phyloP scores from a whole-genome alignment of 306 rosid species.

The Prunus dulcis region DNA sequence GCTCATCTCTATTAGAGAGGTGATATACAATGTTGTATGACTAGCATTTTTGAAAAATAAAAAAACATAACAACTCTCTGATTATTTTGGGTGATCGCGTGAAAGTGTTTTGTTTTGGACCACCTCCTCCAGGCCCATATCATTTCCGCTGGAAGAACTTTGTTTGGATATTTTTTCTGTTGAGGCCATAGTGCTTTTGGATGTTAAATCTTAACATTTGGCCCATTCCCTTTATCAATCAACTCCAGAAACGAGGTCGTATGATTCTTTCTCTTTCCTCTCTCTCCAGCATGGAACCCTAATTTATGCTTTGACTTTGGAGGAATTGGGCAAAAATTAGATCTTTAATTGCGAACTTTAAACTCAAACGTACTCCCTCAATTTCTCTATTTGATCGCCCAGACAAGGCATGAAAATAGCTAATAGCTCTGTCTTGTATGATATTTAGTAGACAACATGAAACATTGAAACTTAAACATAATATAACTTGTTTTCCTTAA shows the following conservation, averaged over 20 bases:
- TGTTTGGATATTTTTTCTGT: too few species aligned
- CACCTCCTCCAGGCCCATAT: too few species aligned
- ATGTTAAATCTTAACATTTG: neutral
- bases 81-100: too few species aligned
- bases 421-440: neutral
- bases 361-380: neutral
- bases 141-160: too few species aligned
- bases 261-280: neutral
- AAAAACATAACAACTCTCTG: too few species aligned
- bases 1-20: too few species aligned
- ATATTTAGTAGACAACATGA: neutral
- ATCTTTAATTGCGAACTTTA: too few species aligned
- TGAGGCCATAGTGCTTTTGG: too few species aligned
- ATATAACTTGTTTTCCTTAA: neutral
- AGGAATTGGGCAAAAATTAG: neutral
- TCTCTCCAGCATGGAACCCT: neutral
- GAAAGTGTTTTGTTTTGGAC: too few species aligned
- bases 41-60: too few species aligned
- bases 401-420: neutral
- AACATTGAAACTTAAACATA: neutral
- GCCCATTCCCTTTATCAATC: neutral
- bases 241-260: neutral
- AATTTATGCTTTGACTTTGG: neutral
- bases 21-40: too few species aligned
- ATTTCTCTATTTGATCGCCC: neutral